Conservation (phyloP, 75 land plant genomes). For the Sequoiadendron giganteum region DNA sequence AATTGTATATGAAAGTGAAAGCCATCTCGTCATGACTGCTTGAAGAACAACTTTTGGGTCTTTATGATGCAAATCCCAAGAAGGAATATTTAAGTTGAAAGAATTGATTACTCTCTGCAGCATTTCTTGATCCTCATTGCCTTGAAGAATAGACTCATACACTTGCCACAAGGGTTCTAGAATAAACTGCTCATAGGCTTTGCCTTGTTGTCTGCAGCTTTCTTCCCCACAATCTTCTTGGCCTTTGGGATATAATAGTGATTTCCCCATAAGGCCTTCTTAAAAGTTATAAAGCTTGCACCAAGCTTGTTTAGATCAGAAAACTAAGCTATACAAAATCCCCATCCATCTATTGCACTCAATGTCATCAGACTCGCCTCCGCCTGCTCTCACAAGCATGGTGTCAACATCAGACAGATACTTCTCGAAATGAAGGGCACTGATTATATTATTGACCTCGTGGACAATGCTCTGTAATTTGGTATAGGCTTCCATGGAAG, state of each 20-base stretch:
- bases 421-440: constrained; percentile 79
- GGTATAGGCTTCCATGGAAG: constrained; percentile 79
- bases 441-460: constrained; percentile 82
- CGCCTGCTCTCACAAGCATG: constrained; percentile 40
- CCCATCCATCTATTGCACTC: constrained; percentile 93
- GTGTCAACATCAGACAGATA: constrained; percentile 94
- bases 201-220: constrained; percentile 59
- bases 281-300: constrained; percentile 56
- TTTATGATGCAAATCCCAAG: constrained; percentile 79
- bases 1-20: constrained; percentile 71
- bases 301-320: constrained; percentile 78
- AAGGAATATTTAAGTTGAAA: constrained; percentile 70
- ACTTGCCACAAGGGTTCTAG: constrained; percentile 92
- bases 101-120: constrained; percentile 72
- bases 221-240: constrained; percentile 81
- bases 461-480: constrained; percentile 66
- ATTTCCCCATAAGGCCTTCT: constrained; percentile 84
- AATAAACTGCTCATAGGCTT: constrained; percentile 87
- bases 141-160: constrained; percentile 59
- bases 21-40: constrained; percentile 88
- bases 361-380: constrained; percentile 20
- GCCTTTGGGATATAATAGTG: constrained; percentile 61
- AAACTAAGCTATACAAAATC: constrained; percentile 70
- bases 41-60: constrained; percentile 79
- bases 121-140: constrained; percentile 51